A percentile compares a stretch with the other conserved stretches of the same genome.
Evolutionary conservation across 768 basidiomycete genomes (phyloP).

Genomic region (Galerina marginata): DNA sequence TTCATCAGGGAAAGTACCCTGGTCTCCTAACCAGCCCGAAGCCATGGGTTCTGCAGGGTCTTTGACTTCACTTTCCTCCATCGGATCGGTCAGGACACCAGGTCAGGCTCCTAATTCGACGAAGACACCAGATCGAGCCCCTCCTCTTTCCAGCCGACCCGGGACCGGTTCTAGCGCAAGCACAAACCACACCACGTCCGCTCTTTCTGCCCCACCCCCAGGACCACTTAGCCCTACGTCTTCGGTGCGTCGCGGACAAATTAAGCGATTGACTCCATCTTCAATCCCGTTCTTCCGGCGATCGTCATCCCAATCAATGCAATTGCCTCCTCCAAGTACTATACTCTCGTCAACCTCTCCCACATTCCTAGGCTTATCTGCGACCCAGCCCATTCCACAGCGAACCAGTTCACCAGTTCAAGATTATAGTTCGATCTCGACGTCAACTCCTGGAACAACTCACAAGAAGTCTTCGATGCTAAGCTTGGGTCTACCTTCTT

Average conservation of each 20-base stretch:
- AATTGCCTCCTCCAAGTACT: conserved; percentile 51
- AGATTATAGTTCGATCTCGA: conserved; percentile 56
- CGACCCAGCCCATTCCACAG: conserved; percentile 47
- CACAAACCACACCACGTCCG: conserved; percentile 63
- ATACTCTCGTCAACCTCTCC: conserved; percentile 60
- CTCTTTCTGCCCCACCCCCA: conserved; percentile 55
- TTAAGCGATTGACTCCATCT: conserved; percentile 87
- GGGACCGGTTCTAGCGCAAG: conserved; percentile 81
- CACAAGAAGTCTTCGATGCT: conserved; percentile 86
- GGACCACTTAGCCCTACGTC: conserved; percentile 76
- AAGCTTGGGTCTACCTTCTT: conserved; percentile 78
- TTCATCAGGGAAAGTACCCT: conserved; percentile 51
- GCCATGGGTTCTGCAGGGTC: conserved; percentile 84
- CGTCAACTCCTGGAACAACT: conserved; percentile 60
- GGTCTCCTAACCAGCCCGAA: conserved; percentile 74
- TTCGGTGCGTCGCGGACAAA: conserved; percentile 70
- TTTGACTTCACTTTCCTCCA: conserved; percentile 73
- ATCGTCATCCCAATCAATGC: conserved; percentile 88
- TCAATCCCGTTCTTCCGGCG: conserved; percentile 95
- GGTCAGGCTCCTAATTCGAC: conserved; percentile 48
- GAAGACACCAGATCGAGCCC: conserved; percentile 69
- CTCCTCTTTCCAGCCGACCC: conserved; percentile 60
- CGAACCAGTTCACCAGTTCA: conserved; percentile 56
- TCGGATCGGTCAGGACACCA: conserved; percentile 65
- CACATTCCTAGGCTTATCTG: conserved; percentile 29